These are phyloP conservation scores for Mycena metata DNA, from an alignment of 768 basidiomycete genomes.

Conservation along the genomic window DNA sequence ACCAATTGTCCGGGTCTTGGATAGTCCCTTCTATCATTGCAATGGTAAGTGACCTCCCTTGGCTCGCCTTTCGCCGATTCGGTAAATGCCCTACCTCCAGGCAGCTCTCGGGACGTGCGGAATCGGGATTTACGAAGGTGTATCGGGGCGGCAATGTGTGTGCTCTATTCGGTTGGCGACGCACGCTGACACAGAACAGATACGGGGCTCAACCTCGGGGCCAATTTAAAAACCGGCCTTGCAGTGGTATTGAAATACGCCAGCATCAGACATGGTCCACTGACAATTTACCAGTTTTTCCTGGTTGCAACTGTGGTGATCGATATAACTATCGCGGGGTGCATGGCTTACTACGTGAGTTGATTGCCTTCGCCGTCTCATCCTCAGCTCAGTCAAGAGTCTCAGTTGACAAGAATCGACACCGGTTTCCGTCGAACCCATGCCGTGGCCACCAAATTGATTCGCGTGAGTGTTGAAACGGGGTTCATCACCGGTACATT, in stretches of 20 bases:
- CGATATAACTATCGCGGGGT: neutral
- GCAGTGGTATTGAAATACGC: neutral
- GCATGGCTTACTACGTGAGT: neutral
- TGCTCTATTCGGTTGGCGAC: no score
- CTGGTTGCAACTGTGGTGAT: neutral
- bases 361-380: neutral
- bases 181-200: no score
- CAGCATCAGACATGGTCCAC: no score
- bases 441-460: neutral
- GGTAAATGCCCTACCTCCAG: no score
- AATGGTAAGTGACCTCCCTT: neutral
- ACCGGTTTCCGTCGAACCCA: neutral
- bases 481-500: neutral
- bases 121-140: no score
- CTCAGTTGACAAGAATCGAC: neutral
- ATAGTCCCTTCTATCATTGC: neutral
- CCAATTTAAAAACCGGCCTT: neutral
- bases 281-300: neutral
- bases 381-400: neutral
- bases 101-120: no score
- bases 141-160: no score
- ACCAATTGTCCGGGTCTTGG: neutral
- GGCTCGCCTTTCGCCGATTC: no score
- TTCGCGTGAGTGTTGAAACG: constrained; percentile 11
- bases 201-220: no score